Base-by-base conservation (phyloP, 129 eudicot genomes). In the Ambrosia artemisiifolia region DNA sequence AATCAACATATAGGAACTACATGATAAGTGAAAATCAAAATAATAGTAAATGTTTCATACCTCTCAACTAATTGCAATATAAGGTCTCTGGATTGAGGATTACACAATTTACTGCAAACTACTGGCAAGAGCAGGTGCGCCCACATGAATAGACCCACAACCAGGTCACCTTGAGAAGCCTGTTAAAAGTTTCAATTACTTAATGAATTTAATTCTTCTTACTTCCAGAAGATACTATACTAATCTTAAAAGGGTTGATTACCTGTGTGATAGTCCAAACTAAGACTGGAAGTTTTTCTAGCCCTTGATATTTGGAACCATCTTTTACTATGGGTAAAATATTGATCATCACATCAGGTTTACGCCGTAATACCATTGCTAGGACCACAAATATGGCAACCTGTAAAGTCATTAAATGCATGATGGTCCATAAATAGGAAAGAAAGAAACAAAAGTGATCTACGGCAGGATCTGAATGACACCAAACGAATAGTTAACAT, bases 41-140 rank as follows among this genome's bases (percentile, higher is more conserved):
- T 6, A 9, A 46, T 4, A 24, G 71, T 43, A 67, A 46, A 13
- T 24, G 62, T 59, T 33, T 61, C 47, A 17, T 63, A 83, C 91
- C 91, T 83, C 79, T 83, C 91, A 61, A 74, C 80, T 79, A 83
- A 54, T 78, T 86, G 91, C 72, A 86, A 63, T 53, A 86, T 74
- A 61, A 86, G 78, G 77, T 86, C 85, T 72, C 91, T 70, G 16
- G 88, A 83, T 72, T 79, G 91, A 20, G 88, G 88, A 83, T 80
- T 83, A 68, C 73, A 70, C 8, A 82, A 74, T 83, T 83, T 86
- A 73, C 83, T 80, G 77, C 67, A 74, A 11, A 73, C 70, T 49
- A 83, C 7, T 50, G 87, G 91, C 63, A 83, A 80, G 65, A 86
- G 91, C 80, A 67, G 56, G 57, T 76, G 87, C 5, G 72, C 85